Percentiles rank a stretch among this genome's conserved stretches.
These are phyloP conservation scores for Neurospora intermedia DNA, from an alignment of 495 filamentous ascomycete species.

Conservation along the genomic window DNA sequence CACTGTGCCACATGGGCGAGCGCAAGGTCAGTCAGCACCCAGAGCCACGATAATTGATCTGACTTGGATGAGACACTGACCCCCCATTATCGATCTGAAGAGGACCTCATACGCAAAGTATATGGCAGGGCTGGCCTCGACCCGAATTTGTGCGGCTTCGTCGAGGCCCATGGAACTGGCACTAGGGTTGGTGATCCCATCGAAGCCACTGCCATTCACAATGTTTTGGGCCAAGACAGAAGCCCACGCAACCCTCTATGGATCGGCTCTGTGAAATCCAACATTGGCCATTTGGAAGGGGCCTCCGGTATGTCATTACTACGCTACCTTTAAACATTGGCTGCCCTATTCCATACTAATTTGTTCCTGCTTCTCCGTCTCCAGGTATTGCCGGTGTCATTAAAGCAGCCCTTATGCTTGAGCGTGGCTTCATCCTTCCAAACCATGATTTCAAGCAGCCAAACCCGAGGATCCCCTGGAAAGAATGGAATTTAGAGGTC, in stretches of 20 bases:
- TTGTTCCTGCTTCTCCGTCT: not conserved
- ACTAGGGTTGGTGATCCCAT: constrained; percentile 41
- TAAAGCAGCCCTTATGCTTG: constrained; percentile 45
- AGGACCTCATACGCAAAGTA: constrained; percentile 35
- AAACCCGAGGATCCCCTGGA: constrained; percentile 41
- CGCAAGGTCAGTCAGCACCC: constrained; percentile 35
- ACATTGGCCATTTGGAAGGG: constrained; percentile 48
- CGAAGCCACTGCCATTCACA: constrained; percentile 32
- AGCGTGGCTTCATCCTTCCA: constrained; percentile 38
- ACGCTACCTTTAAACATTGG: not conserved
- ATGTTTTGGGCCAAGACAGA: constrained; percentile 24
- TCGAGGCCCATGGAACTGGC: constrained; percentile 47
- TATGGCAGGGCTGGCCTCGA: constrained; percentile 31
- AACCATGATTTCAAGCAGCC: constrained; percentile 41
- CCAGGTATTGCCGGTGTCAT: constrained; percentile 44
- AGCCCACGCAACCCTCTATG: constrained; percentile 23
- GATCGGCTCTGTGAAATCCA: constrained; percentile 48
- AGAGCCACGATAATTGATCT: not conserved
- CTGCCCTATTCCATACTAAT: not conserved
- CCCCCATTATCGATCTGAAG: constrained; percentile 6
- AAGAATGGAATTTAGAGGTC: constrained; percentile 35
- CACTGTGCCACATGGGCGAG: constrained; percentile 44
- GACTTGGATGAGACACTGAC: constrained; percentile 7
- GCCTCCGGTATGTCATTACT: constrained; percentile 21
- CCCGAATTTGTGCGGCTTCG: constrained; percentile 30